These are phyloP conservation scores for Furcasterigmium sp. DNA, from an alignment of 2,329 filamentous ascomycete genomes.

Conservation along the genomic window DNA sequence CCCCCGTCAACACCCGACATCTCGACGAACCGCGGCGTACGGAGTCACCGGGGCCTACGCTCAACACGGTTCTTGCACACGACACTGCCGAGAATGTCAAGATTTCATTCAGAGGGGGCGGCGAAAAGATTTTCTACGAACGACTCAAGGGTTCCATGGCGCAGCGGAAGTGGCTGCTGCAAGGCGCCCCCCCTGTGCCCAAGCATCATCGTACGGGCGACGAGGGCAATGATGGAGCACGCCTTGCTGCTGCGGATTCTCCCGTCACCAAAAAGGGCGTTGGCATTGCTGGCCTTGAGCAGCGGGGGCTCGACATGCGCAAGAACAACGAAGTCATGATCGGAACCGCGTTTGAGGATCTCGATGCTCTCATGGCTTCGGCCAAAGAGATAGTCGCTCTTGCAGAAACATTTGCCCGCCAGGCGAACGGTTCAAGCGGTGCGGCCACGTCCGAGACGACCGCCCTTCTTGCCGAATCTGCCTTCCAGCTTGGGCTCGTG, in stretches of 20 bases:
- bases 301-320: conserved; percentile 74
- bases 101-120: conserved; percentile 83
- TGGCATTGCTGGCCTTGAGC: conserved; percentile 89
- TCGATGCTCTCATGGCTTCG: conserved; percentile 95
- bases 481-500: conserved; percentile 78
- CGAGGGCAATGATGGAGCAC: conserved; percentile 29
- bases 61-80: conserved; percentile 34
- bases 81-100: conserved; percentile 75
- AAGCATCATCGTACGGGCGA: conserved; percentile 41
- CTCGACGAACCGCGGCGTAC: conserved; percentile 40
- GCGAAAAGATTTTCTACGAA: conserved; percentile 86
- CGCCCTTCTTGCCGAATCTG: conserved; percentile 73
- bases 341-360: conserved; percentile 88
- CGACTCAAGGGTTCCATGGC: conserved; percentile 81
- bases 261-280: conserved; percentile 52
- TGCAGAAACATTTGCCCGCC: conserved; percentile 78
- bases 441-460: conserved; percentile 65
- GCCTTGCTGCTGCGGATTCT: conserved; percentile 16
- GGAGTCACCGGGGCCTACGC: conserved; percentile 74
- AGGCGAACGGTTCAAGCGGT: conserved; percentile 54
- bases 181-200: conserved; percentile 83
- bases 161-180: conserved; percentile 92
- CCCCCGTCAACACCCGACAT: conserved; percentile 29
- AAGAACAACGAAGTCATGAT: conserved; percentile 94
- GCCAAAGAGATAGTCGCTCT: conserved; percentile 94